Evolutionary conservation across 2,329 filamentous ascomycete species (phyloP), one percentile per base, ranked within the genome.

Genomic region (Epichloe gansuensis): DNA sequence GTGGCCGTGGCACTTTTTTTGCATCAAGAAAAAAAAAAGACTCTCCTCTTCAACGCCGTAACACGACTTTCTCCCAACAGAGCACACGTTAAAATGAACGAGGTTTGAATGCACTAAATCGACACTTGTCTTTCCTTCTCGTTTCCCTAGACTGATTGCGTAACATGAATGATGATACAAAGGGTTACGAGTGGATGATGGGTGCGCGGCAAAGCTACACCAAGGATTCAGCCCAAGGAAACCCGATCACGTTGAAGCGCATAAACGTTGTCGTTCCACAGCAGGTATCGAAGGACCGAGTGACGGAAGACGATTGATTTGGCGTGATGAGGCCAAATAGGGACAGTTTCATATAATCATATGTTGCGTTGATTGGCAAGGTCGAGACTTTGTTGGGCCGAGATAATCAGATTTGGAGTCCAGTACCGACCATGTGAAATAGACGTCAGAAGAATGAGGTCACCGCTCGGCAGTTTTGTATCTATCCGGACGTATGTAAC

Each of bases 111-210:
- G 34, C 15, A 27, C 12, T 23, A 51, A 39, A 35, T 40, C 17
- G 49, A 51, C 49, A 51, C 49, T 51, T 46, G 49, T 51, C 42
- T 46, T 31, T 38, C n/a, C 42, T 17, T 46, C 36, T 39, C 9
- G 35, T 51, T 46, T 27, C 2, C n/a, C 42, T 40, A 45, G n/a
- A 45, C 5, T 38, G 42, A 17, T 45, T n/a, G 49, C 46, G 49
- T 31, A 51, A 51, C 42, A 40, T 39, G 49, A 38, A 45, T 42
- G 34, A 44, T 27, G 49, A 39, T 8, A 38, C 23, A 46, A 23
- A 44, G 27, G 41, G 40, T 50, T 44, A 11, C 40, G 21, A 38
- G 35, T 51, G 21, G 41, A 51, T 45, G 12, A 39, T 39, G 23
- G 25, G 34, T 35, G 43, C 35, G 34, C 23, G 40, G 49, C 35